Evolutionary conservation across 192 early-diverging fungal species (phyloP).

Genomic region (Entomortierella beljakovae): DNA sequence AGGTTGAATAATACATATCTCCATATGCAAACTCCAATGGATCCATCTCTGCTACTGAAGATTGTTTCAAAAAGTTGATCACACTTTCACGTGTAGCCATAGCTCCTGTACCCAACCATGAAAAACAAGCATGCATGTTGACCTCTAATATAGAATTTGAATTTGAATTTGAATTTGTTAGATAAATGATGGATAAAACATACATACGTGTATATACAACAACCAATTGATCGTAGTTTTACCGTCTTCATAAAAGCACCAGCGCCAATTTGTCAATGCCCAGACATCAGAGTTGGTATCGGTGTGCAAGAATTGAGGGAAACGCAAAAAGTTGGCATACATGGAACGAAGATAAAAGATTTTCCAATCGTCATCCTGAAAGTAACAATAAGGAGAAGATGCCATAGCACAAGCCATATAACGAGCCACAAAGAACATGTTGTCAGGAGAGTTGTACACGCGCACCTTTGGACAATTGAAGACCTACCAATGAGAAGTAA

Average conservation of each 20-base stretch:
- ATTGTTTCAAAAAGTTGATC: slow-evolving; percentile 59
- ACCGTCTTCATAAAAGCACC: slow-evolving; percentile 69
- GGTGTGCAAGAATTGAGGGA: slow-evolving; percentile 64
- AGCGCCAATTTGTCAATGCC: slow-evolving; percentile 62
- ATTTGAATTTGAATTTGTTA: background rate
- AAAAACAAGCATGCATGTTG: slow-evolving; percentile 64
- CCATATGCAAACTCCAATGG: slow-evolving; percentile 62
- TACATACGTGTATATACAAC: too few relatives aligned
- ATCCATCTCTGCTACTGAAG: slow-evolving; percentile 58
- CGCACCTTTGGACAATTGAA: slow-evolving; percentile 59
- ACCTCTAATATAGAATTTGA: slow-evolving; percentile 36
- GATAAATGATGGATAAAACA: background rate
- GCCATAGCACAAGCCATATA: slow-evolving; percentile 69
- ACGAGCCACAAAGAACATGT: slow-evolving; percentile 63
- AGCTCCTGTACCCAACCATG: slow-evolving; percentile 62
- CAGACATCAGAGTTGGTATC: slow-evolving; percentile 63
- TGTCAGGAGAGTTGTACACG: slow-evolving; percentile 60
- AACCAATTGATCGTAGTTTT: background rate
- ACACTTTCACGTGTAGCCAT: slow-evolving; percentile 62
- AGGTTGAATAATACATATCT: slow-evolving; percentile 68
- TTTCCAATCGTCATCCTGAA: slow-evolving; percentile 67
- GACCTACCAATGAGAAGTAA: slow-evolving; percentile 37
- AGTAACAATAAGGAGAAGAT: slow-evolving; percentile 67
- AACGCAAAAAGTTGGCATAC: slow-evolving; percentile 68
- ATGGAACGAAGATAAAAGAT: slow-evolving; percentile 58